Base-by-base conservation (phyloP, 2,329 filamentous ascomycete genomes). In the Penicillium olsonii region DNA sequence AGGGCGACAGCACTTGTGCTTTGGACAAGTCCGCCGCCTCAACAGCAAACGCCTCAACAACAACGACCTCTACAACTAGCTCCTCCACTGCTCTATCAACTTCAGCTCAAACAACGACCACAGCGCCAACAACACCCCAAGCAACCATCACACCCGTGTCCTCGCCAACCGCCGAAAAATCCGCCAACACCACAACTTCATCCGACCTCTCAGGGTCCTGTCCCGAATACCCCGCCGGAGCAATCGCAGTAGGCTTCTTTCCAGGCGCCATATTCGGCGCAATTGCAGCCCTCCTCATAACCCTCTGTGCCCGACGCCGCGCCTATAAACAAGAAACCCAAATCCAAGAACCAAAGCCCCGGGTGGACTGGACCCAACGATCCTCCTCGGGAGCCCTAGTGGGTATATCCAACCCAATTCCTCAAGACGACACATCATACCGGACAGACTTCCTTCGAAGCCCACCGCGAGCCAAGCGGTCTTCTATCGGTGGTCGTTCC, bases 241-340 rank as follows among this genome's bases (percentile, higher is more conserved):
- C 74, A 22, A 59, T 78, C 22, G 49, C 70, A 26, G 74, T 70
- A 8, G 75, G 75, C 15, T 75, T 78, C 60, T 75, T 77, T 56
- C 71, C 75, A 3, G 75, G 75, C 5, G 59, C 73, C 14, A 44
- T 75, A n/a, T 64, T 70, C 22, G 75, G 75, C 6, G 67, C 69
- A 69, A 39, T 86, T 75, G 29, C 76, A 71, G 62, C 81, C 81
- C 29, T 83, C 78, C 56, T 77, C 68, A 65, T 84, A 47, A 59
- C 68, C 31, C 64, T 68, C 46, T 73, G 67, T 55, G 56, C 73
- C 45, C 65, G 72, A 41, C 51, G 48, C 22, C 58, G 58, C 18
- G 29, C 47, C 1, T 42, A 45, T 9, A 64, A 66, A 33, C 53
- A 58, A 18, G 50, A 56, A 42, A 54, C 59, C 20, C 53, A 59